phyloP scores from a whole-genome alignment of 2,329 filamentous ascomycete genomes.

The Aspergillus arachidicola region DNA sequence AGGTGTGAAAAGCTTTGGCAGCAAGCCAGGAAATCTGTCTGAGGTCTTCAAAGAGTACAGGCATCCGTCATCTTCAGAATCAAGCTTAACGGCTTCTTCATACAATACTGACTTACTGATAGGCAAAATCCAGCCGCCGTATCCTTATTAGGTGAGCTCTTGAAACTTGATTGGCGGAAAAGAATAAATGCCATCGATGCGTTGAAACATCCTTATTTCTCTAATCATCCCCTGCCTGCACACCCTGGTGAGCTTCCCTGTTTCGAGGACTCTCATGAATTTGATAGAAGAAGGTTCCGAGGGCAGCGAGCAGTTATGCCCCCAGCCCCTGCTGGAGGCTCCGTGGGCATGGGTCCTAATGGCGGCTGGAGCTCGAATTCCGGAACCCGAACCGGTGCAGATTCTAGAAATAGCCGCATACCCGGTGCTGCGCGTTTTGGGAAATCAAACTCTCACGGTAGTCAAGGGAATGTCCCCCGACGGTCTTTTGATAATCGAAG shows the following conservation, averaged over 20 bases:
- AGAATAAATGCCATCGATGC: conserved; percentile 94
- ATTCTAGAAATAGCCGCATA: conserved; percentile 38
- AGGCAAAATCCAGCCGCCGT: conserved; percentile 72
- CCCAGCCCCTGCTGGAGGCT: conserved; percentile 87
- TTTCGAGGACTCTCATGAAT: conserved; percentile 93
- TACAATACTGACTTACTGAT: conserved; percentile 12
- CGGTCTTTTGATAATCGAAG: conserved; percentile 30
- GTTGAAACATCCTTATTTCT: conserved; percentile 89
- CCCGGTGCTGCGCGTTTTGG: conserved; percentile 37
- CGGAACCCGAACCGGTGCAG: conserved; percentile 31
- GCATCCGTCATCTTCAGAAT: neutral
- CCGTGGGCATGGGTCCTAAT: conserved; percentile 73
- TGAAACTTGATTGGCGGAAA: conserved; percentile 85
- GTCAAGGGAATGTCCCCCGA: conserved; percentile 18
- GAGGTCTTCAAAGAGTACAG: conserved; percentile 73
- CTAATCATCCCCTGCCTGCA: conserved; percentile 73
- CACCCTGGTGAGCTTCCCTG: conserved; percentile 82
- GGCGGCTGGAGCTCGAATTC: conserved; percentile 53
- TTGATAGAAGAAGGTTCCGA: conserved; percentile 90
- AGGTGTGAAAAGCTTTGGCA: conserved; percentile 64
- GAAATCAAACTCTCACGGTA: conserved; percentile 29
- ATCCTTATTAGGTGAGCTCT: conserved; percentile 76
- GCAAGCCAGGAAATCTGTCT: conserved; percentile 66
- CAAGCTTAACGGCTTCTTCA: neutral
- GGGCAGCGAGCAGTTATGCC: conserved; percentile 82